Conservation (phyloP, 371 early-diverging fungal genomes). For the Entomophthora muscae region DNA sequence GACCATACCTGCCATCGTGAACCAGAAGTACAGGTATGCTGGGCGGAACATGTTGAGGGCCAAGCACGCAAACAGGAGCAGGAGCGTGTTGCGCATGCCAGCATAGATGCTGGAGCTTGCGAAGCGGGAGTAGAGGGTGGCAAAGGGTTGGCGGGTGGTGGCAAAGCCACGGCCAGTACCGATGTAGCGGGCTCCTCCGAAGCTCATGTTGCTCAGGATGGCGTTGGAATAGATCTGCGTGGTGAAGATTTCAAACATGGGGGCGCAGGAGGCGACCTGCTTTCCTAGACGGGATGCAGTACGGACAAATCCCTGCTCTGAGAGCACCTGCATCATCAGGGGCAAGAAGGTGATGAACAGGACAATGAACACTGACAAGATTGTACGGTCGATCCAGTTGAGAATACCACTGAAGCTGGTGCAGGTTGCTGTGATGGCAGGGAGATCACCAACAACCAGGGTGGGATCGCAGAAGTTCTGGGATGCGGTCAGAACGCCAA, state of each 20-base stretch:
- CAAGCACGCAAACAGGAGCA: constrained; percentile 53
- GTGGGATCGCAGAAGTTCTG: constrained; percentile 26
- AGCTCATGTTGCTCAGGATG: constrained; percentile 58
- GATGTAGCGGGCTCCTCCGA: constrained; percentile 77
- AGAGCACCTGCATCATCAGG: constrained; percentile 63
- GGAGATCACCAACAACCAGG: constrained; percentile 26
- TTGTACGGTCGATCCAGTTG: constrained; percentile 69
- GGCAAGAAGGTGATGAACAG: constrained; percentile 75
- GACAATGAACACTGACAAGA: constrained; percentile 56
- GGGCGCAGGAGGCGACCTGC: constrained; percentile 67
- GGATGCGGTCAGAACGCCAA: constrained; percentile 47
- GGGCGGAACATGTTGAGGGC: constrained; percentile 46
- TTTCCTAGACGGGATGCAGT: constrained; percentile 55
- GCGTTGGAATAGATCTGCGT: constrained; percentile 77
- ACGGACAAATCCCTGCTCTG: constrained; percentile 64
- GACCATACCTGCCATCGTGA: constrained; percentile 50
- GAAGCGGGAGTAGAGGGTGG: constrained; percentile 56
- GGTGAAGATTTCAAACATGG: constrained; percentile 76
- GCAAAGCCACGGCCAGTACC: constrained; percentile 86
- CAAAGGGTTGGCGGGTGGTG: constrained; percentile 60
- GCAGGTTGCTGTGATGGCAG: constrained; percentile 27
- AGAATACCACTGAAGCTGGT: constrained; percentile 51
- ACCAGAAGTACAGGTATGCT: constrained; percentile 61
- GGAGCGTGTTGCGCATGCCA: constrained; percentile 46
- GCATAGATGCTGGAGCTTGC: constrained; percentile 59